Evolutionary conservation across 2,329 filamentous ascomycete genomes (phyloP), one percentile per base, ranked within the genome.

Genomic region (Xylariaceae sp.): DNA sequence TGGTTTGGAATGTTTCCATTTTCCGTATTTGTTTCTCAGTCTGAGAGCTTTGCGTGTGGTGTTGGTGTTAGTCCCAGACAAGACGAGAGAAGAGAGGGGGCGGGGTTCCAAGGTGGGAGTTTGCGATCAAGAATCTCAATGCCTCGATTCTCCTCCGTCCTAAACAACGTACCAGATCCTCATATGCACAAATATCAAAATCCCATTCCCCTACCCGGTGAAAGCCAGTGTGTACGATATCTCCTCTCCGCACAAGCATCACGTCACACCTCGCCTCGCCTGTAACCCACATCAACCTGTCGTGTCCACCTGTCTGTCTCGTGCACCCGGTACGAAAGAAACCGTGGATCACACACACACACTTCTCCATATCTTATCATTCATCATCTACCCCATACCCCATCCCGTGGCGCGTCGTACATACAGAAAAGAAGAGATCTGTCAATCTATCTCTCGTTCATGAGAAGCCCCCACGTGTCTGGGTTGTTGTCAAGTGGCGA

Each of bases 381-480:
- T 5, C 23, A 30, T 30, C 23, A 13, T 45, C 13, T 45, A 13
- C 11, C n/a, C 42, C 42, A 45, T 45, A 42, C 15, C 49, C 23
- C 49, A 18, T 53, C 23, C 52, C 49, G 30, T 56, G 55, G 47
- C 52, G 13, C 18, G 55, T 58, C 37, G 34, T 55, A 60, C 44
- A 13, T 50, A 30, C 53, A 18, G 17, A 18, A 18, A 18, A 18
- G 17, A 18, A 18, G 17, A 47, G 45, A 50, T 44, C 34, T 48
- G n/a, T 30, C 23, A 30, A 30, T 30, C 23, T 30, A 30, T 30
- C 23, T 30, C 23, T 30, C 23, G 23, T 30, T 30, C 23, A 56
- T 56, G 55, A 58, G 55, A 15, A 17, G 15, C n/a, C 17, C 55
- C 60, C 55, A 57, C 51, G 44, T 45, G 53, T 42, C 55, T 54